Evolutionary conservation across 371 early-diverging fungal genomes (phyloP), one percentile per base, ranked within the genome.

Genomic region (Rhizomucor pusillus): DNA sequence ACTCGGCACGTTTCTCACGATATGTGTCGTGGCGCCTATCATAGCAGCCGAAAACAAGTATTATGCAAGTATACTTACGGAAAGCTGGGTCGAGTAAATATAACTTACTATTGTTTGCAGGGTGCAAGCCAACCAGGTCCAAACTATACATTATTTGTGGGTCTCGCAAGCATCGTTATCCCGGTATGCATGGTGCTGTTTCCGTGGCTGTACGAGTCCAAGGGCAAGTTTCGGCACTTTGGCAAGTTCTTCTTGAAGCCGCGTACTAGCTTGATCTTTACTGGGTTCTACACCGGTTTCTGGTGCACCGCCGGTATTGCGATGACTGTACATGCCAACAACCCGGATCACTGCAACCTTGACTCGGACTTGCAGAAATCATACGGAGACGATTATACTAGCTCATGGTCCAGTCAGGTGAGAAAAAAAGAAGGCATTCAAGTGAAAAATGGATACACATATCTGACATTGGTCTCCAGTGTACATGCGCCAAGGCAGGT

Each of bases 401-500:
- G 46, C 22, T 44, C 65, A n/a, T 77, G 77, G 77, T 36, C 53
- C 3, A 63, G 53, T 46, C 77, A 77, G 68, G 77, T 77, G 73
- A 49, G 20, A 6, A 13, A 14, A 33, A 47, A 24, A 10, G 23
- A 19, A n/a, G 13, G 22, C 22, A 18, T 20, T 24, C 7, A 18
- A 34, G 9, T 29, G 34, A 29, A 24, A 50, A 25, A 22, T 18
- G n/a, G 44, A 37, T 11, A 18, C 14, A 36, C 25, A 35, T n/a
- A 39, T 12, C 23, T 47, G 34, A 12, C 23, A 19, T 43, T 47
- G 13, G 29, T 57, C 54, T 34, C 19, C 50, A 70, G 77, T 77
- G 77, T 46, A 71, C 71, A 47, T 59, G 67, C 22, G 69, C 59
- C 18, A 73, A 71, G 51, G 70, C 63, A 3, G 46, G 65, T 9